A percentile compares a stretch with the other conserved stretches of the same genome.
These are phyloP conservation scores for Heliocybe sulcata DNA, from an alignment of 1,284 basidiomycete species.

Conservation along the genomic window DNA sequence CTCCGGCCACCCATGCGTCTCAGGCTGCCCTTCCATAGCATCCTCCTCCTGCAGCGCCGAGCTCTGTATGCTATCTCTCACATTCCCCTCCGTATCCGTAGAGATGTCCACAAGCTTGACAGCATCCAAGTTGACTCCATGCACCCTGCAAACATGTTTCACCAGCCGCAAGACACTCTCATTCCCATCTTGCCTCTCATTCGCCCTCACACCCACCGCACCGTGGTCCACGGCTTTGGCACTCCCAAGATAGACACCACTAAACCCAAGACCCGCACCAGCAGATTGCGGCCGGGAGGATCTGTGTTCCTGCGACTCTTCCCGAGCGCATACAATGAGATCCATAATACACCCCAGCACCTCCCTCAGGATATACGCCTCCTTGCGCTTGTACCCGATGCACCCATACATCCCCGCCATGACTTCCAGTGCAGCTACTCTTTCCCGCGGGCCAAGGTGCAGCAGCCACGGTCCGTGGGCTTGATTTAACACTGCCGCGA, in stretches of 20 bases:
- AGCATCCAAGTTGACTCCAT: constrained; percentile 73
- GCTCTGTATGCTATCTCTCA: background rate
- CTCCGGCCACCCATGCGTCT: constrained; percentile 86
- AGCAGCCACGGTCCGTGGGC: constrained; percentile 83
- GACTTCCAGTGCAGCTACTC: constrained; percentile 62
- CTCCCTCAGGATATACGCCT: constrained; percentile 80
- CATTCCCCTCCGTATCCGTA: constrained; percentile 15
- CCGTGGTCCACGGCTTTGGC: constrained; percentile 29
- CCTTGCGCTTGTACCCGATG: constrained; percentile 79
- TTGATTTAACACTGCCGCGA: constrained; percentile 57
- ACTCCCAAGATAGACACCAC: constrained; percentile 22
- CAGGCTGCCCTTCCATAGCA: constrained; percentile 30
- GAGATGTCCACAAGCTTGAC: constrained; percentile 39
- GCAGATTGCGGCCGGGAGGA: constrained; percentile 9
- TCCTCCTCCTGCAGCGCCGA: constrained; percentile 14
- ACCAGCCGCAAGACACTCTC: constrained; percentile 68
- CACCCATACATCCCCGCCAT: constrained; percentile 71
- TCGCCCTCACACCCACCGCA: constrained; percentile 60
- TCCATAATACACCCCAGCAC: constrained; percentile 75
- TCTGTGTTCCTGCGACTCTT: constrained; percentile 40
- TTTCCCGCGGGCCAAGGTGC: constrained; percentile 70
- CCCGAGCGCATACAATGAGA: constrained; percentile 71
- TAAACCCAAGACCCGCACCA: constrained; percentile 40
- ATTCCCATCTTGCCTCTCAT: constrained; percentile 73
- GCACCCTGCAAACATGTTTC: constrained; percentile 65